Conservation (phyloP, 768 basidiomycete species). For the Trametes coccinea region DNA sequence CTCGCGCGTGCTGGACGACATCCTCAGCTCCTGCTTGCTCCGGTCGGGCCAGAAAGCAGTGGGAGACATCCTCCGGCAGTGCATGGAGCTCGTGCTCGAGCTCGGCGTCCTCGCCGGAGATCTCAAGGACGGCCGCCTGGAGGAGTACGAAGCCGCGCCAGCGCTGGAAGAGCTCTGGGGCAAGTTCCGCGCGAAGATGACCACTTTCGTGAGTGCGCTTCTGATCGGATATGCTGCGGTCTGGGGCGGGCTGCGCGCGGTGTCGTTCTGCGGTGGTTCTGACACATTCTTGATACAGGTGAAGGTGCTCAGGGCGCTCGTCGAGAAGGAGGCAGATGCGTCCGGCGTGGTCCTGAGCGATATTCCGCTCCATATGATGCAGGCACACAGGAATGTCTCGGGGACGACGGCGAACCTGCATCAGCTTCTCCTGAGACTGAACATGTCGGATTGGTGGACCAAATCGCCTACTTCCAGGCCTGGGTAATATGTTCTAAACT, state of each 20-base stretch:
- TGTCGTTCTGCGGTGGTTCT: not conserved
- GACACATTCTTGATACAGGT: slow-evolving; percentile 39
- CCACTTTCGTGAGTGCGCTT: slow-evolving; percentile 51
- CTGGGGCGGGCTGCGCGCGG: no score
- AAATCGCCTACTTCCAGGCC: not conserved
- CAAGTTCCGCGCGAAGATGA: slow-evolving; percentile 57
- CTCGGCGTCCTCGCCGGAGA: slow-evolving; percentile 68
- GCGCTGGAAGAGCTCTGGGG: slow-evolving; percentile 53
- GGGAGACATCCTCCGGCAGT: slow-evolving; percentile 62
- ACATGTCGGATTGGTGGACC: slow-evolving; percentile 61
- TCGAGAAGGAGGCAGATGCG: slow-evolving; percentile 47
- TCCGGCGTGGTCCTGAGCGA: slow-evolving; percentile 27
- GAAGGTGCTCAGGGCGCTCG: slow-evolving; percentile 52
- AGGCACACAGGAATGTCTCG: slow-evolving; percentile 32
- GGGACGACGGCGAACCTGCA: slow-evolving; percentile 57
- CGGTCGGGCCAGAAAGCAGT: slow-evolving; percentile 65
- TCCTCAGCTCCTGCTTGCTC: slow-evolving; percentile 74
- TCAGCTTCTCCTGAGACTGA: slow-evolving; percentile 54
- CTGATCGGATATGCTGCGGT: not conserved
- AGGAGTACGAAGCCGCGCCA: slow-evolving; percentile 67
- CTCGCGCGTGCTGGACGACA: slow-evolving; percentile 67
- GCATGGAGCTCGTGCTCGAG: slow-evolving; percentile 66
- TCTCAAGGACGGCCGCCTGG: slow-evolving; percentile 49
- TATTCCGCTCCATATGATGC: slow-evolving; percentile 33
- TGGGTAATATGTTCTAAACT: not conserved